Evolutionary conservation across 179 eudicot genomes (phyloP).

Genomic region (Gypsophila paniculata): DNA sequence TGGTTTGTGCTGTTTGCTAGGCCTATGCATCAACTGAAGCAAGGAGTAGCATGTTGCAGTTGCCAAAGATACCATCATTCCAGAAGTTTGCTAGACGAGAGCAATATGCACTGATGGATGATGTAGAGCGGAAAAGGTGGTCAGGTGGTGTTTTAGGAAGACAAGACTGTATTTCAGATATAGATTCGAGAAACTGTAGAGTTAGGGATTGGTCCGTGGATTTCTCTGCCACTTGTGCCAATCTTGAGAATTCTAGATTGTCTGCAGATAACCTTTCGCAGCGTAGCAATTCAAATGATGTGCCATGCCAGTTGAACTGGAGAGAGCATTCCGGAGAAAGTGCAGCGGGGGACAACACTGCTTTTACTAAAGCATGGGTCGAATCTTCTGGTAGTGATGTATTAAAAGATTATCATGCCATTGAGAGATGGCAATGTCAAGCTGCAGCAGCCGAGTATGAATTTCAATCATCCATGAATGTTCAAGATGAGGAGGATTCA

Average conservation of each 20-base stretch:
- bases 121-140: constrained; percentile 61
- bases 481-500: constrained; percentile 83
- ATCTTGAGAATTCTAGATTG: constrained; percentile 62
- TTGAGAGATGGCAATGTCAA: constrained; percentile 97
- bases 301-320: constrained; percentile 49
- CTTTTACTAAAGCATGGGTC: constrained; percentile 95
- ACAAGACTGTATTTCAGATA: constrained; percentile 84
- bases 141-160: constrained; percentile 63
- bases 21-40: constrained; percentile 85
- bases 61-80: constrained; percentile 94
- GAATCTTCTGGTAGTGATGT: constrained; percentile 77
- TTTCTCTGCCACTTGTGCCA: constrained; percentile 76
- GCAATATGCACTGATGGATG: constrained; percentile 70
- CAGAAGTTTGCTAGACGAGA: constrained; percentile 95
- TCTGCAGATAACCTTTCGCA: constrained; percentile 68
- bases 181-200: constrained; percentile 93
- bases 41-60: constrained; percentile 50
- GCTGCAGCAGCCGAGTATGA: constrained; percentile 93
- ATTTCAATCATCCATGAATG: constrained; percentile 43
- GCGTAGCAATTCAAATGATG: constrained; percentile 73
- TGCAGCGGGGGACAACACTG: constrained; percentile 67
- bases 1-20: constrained; percentile 37
- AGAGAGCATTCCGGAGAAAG: constrained; percentile 90
- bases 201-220: constrained; percentile 97
- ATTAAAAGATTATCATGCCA: constrained; percentile 78